These are phyloP conservation scores for Phlyctochytrium planicorne DNA, from an alignment of 192 early-diverging fungal species.

Conservation along the genomic window DNA sequence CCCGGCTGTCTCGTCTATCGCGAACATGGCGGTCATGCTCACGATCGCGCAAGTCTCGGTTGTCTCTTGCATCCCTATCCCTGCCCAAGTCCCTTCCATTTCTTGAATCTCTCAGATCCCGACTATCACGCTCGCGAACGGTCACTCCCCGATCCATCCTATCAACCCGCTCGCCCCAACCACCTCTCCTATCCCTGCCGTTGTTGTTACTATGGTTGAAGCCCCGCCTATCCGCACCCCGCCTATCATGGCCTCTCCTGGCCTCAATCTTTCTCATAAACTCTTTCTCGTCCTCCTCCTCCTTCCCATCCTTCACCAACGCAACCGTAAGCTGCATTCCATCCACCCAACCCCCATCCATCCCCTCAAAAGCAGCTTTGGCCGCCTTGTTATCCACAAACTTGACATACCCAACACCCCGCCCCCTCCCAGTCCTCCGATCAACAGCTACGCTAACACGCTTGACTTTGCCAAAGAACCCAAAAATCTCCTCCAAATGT, in stretches of 20 bases:
- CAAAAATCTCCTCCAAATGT: slow-evolving; percentile 26
- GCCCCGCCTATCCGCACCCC: no score
- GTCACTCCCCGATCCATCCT: no score
- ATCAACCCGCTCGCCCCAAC: no score
- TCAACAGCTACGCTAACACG: slow-evolving; percentile 6
- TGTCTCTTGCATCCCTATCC: background rate
- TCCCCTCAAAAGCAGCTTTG: slow-evolving; percentile 16
- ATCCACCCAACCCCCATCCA: slow-evolving; percentile 35
- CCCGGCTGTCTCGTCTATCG: background rate
- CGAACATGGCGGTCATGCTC: background rate
- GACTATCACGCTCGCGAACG: background rate
- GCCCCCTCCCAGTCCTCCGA: background rate
- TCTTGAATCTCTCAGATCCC: background rate
- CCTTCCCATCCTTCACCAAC: background rate
- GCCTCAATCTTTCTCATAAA: background rate
- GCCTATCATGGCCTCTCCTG: no score
- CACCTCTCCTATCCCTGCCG: background rate
- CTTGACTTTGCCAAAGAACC: slow-evolving; percentile 13
- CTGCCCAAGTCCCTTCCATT: no score
- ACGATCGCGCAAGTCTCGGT: background rate
- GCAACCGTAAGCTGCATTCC: slow-evolving; percentile 11
- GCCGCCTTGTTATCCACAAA: slow-evolving; percentile 31
- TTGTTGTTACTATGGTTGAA: background rate
- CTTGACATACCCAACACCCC: slow-evolving; percentile 21
- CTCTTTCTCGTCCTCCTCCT: slow-evolving; percentile 2